phyloP scores from a whole-genome alignment of 1,139 yeast species.

The Taphrina flavorubra region DNA sequence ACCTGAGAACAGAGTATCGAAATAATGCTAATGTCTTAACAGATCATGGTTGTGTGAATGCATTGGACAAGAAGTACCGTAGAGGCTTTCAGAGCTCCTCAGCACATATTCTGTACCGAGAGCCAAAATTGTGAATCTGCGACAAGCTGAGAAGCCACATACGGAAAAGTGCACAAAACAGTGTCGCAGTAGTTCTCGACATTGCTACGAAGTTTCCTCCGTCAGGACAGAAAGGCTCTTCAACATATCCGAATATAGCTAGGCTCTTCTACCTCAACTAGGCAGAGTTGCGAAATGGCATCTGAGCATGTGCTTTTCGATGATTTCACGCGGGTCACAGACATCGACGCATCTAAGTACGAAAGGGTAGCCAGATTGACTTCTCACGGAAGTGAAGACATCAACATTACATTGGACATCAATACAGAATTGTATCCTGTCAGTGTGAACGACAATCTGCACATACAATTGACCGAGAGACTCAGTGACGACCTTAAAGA shows the following conservation, averaged over 20 bases:
- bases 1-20: neutral
- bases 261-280: no score
- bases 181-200: no score
- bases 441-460: slow-evolving; percentile 73
- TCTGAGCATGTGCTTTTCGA: slow-evolving; percentile 73
- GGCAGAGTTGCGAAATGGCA: slow-evolving; percentile 11
- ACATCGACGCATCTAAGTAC: slow-evolving; percentile 87
- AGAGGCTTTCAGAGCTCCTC: no score
- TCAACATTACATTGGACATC: slow-evolving; percentile 85
- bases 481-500: slow-evolving; percentile 77
- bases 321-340: slow-evolving; percentile 85
- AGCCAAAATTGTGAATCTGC: no score
- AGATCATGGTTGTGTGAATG: neutral
- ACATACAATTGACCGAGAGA: slow-evolving; percentile 85
- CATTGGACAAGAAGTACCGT: neutral
- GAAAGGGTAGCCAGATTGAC: slow-evolving; percentile 90
- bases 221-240: no score
- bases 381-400: slow-evolving; percentile 83
- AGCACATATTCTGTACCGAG: no score
- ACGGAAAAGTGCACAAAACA: no score
- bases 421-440: slow-evolving; percentile 94
- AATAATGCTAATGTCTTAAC: neutral
- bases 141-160: no score
- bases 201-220: no score
- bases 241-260: neutral